Conservation (phyloP, 805 yeast genomes). For the Brettanomyces nanus region DNA sequence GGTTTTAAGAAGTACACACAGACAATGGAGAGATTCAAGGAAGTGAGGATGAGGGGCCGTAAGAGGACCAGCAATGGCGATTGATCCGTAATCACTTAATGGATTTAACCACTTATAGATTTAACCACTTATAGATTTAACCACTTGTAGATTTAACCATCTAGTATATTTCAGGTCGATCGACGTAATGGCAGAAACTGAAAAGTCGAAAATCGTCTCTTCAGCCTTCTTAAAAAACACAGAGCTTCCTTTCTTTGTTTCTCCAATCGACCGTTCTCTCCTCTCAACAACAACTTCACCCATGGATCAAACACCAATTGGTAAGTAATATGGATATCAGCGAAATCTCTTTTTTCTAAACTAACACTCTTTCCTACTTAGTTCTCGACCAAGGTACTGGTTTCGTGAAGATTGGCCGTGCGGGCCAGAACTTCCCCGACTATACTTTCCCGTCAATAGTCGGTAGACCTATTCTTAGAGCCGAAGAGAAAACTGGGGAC, state of each 20-base stretch:
- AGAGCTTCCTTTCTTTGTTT: too few relatives aligned
- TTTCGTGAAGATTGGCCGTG: constrained; percentile 93
- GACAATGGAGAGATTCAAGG: constrained; percentile 58
- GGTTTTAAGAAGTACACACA: constrained; percentile 41
- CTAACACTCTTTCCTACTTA: constrained; percentile 13
- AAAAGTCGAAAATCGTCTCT: background rate
- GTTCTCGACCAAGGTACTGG: constrained; percentile 99
- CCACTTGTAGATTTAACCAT: background rate
- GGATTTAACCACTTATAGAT: background rate
- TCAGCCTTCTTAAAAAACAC: too few relatives aligned
- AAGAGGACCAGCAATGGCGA: constrained; percentile 89
- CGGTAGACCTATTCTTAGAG: constrained; percentile 93
- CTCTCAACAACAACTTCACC: too few relatives aligned
- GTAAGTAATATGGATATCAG: constrained; percentile 2
- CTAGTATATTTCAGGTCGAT: background rate
- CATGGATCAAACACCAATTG: constrained; percentile 5
- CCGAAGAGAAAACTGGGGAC: constrained; percentile 80
- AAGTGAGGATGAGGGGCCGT: constrained; percentile 85
- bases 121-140: background rate
- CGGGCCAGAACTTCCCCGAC: constrained; percentile 96
- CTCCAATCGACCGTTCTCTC: too few relatives aligned
- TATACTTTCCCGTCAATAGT: constrained; percentile 95
- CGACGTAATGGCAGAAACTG: background rate
- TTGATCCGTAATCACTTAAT: background rate
- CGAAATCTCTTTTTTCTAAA: background rate